Evolutionary conservation across 1,284 basidiomycete species (phyloP), one percentile per base, ranked within the genome.

Genomic region (Testicularia cyperi): DNA sequence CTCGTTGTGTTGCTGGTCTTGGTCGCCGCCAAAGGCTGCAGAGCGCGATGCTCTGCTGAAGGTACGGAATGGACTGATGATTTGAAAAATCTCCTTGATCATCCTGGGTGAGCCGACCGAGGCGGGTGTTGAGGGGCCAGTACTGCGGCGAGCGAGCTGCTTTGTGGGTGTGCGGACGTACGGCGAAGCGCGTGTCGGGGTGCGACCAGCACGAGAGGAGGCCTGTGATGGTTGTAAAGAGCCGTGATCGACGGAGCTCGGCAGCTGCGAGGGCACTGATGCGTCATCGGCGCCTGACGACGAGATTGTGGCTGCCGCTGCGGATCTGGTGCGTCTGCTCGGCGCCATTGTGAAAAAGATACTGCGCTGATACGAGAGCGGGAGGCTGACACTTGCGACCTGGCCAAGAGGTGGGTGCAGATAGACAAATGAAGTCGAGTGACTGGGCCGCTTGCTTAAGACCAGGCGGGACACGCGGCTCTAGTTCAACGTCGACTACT

Each of bases 61-160:
- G 5, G 44, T 44, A 1, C 60, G 37, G 40, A 63, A 63, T 29
- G 60, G 60, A 31, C 60, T 63, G 43, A 58, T 63, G 42, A 63
- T 57, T 5, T 44, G 47, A 25, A 63, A 54, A 37, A 63, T 51
- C 36, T 57, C 60, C 10, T 45, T 41, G 38, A 63, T 29, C 54
- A 63, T 63, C 44, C 47, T 54, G 18, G 60, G 60, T 24, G 60
- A 63, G 29, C 16, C 51, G 19, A 43, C 40, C 16, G 57, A 55
- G 5, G 49, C 49, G 8, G 60, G 54, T 18, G 60, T 53, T 32
- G 41, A 42, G 12, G 46, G 54, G 20, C 40, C 60, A 22, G 48
- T 18, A 9, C 36, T 33, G 29, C 32, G 38, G n/a, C 41, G 18
- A 2, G 58, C 44, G 2, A 48, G 24, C 15, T 32, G 37, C 22